phyloP scores from a whole-genome alignment of 805 yeast species.

The Cyberlindnera galapagoensis region DNA sequence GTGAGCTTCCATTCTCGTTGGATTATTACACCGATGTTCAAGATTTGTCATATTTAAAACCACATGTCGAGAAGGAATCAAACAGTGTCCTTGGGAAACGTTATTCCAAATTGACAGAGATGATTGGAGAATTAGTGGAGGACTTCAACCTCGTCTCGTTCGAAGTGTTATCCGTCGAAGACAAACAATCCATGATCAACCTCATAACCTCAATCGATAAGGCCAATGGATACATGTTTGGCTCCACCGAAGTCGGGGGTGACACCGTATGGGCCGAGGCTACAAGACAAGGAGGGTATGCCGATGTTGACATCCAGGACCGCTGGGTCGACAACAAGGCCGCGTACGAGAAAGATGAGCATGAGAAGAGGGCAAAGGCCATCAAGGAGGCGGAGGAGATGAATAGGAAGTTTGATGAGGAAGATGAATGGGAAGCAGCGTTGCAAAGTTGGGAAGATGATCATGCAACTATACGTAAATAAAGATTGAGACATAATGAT shows the following conservation, averaged over 20 bases:
- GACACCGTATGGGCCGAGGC: constrained; percentile 98
- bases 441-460: constrained; percentile 51
- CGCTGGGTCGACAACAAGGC: constrained; percentile 90
- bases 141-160: constrained; percentile 85
- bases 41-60: constrained; percentile 63
- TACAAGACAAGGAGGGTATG: constrained; percentile 64
- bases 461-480: constrained; percentile 25
- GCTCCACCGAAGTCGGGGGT: constrained; percentile 92
- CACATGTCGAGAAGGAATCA: constrained; percentile 66
- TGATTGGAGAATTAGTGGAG: constrained; percentile 75
- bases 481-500: neutral
- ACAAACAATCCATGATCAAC: constrained; percentile 86
- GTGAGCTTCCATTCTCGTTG: constrained; percentile 71
- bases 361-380: constrained; percentile 37
- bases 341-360: constrained; percentile 61
- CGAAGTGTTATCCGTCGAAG: constrained; percentile 87
- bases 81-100: constrained; percentile 54
- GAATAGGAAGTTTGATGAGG: constrained; percentile 43
- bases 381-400: constrained; percentile 34
- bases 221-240: constrained; percentile 91
- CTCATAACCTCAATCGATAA: constrained; percentile 74
- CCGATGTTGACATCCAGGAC: constrained; percentile 73
- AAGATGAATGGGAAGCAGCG: constrained; percentile 67
- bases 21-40: constrained; percentile 92
- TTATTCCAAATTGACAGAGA: constrained; percentile 62